A percentile compares a stretch with the other conserved stretches of the same genome.
These are phyloP conservation scores for Nicotiana tomentosiformis DNA, from an alignment of 257 asterid genomes.

Conservation along the genomic window DNA sequence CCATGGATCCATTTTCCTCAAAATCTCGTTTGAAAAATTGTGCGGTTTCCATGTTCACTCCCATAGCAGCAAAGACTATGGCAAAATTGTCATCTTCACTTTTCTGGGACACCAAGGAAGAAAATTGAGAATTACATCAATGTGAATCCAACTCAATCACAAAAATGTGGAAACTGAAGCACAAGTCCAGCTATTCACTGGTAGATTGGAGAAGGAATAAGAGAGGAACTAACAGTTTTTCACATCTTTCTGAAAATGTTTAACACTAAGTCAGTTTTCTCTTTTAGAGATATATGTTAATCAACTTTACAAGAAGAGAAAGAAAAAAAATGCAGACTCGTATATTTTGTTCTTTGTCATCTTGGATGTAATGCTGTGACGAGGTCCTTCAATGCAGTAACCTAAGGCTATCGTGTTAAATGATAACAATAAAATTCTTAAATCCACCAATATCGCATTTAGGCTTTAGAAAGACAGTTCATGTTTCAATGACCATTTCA, in stretches of 20 bases:
- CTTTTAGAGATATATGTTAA: background rate
- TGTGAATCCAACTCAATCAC: constrained; percentile 8
- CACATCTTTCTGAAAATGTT: background rate
- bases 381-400: background rate
- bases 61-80: constrained; percentile 99
- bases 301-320: background rate
- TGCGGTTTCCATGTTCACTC: constrained; percentile 99
- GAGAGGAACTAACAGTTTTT: background rate
- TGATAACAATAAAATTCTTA: background rate
- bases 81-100: constrained; percentile 95
- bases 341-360: background rate
- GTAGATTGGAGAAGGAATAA: background rate
- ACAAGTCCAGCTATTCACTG: background rate
- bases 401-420: background rate
- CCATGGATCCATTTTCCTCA: constrained; percentile 99
- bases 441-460: background rate
- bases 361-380: background rate
- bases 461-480: background rate
- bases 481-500: background rate
- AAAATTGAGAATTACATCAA: constrained; percentile 15
- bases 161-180: background rate
- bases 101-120: constrained; percentile 38
- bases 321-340: background rate
- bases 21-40: constrained; percentile 98
- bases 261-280: background rate